Evolutionary conservation across 305 asterid species (phyloP).

Genomic region (Plantago coronopus): DNA sequence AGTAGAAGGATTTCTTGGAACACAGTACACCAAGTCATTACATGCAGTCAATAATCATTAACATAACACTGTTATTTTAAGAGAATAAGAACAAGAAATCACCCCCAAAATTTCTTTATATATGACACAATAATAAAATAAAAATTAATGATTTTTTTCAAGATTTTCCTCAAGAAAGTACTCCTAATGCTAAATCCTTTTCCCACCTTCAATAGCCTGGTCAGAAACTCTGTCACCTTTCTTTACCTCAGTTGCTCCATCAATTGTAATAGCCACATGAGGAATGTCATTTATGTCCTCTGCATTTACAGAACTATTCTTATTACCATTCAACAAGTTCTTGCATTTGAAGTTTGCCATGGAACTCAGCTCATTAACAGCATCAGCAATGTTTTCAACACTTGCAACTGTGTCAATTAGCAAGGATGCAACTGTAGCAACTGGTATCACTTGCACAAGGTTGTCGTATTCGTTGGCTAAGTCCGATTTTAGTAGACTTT

Average conservation of each 20-base stretch:
- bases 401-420: slow-evolving; percentile 41
- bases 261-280: slow-evolving; percentile 25
- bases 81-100: too few relatives aligned
- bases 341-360: slow-evolving; percentile 43
- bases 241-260: slow-evolving; percentile 22
- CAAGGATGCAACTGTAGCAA: slow-evolving; percentile 54
- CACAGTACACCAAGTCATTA: too few relatives aligned
- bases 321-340: not conserved
- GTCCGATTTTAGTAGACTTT: slow-evolving; percentile 37
- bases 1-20: too few relatives aligned
- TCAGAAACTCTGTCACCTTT: slow-evolving; percentile 19
- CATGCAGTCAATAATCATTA: too few relatives aligned
- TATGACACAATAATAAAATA: not conserved
- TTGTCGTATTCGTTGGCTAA: slow-evolving; percentile 29
- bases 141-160: not conserved
- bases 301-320: not conserved
- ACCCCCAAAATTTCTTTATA: not conserved
- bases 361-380: slow-evolving; percentile 51
- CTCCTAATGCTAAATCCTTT: slow-evolving; percentile 2
- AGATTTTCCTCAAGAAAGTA: not conserved
- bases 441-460: slow-evolving; percentile 38
- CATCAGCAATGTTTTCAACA: slow-evolving; percentile 48
- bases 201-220: slow-evolving; percentile 6
- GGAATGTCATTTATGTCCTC: slow-evolving; percentile 3
- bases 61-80: too few relatives aligned